Conservation (phyloP, 106 monocot species). For the Platanthera guangdongensis region DNA sequence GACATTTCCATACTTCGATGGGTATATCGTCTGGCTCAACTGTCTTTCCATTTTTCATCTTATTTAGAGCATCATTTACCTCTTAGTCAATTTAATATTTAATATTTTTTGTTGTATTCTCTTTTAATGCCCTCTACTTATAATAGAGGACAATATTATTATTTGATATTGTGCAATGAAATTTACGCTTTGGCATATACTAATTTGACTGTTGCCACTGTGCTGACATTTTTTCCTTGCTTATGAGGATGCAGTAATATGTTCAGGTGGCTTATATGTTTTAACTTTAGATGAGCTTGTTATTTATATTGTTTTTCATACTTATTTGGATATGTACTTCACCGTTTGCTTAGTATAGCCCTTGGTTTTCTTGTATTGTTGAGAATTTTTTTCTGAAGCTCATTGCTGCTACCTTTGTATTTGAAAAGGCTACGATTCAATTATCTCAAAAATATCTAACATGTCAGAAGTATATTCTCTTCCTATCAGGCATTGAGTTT, state of each 20-base stretch:
- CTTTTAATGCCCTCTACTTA: no score
- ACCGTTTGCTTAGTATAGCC: neutral
- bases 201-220: neutral
- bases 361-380: neutral
- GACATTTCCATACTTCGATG: no score
- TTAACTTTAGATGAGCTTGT: neutral
- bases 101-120: no score
- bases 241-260: neutral
- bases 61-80: no score
- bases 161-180: no score
- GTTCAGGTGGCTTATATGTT: neutral
- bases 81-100: no score
- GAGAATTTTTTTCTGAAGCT: neutral
- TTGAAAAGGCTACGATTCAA: neutral
- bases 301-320: neutral
- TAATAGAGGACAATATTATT: no score
- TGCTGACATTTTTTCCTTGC: neutral
- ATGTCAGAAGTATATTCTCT: neutral
- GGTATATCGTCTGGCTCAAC: no score
- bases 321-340: neutral
- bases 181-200: neutral
- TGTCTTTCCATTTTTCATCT: no score
- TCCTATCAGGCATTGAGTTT: neutral
- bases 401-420: neutral
- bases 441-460: neutral